Base-by-base conservation (phyloP, 768 basidiomycete genomes). In the Lentinula sp. region DNA sequence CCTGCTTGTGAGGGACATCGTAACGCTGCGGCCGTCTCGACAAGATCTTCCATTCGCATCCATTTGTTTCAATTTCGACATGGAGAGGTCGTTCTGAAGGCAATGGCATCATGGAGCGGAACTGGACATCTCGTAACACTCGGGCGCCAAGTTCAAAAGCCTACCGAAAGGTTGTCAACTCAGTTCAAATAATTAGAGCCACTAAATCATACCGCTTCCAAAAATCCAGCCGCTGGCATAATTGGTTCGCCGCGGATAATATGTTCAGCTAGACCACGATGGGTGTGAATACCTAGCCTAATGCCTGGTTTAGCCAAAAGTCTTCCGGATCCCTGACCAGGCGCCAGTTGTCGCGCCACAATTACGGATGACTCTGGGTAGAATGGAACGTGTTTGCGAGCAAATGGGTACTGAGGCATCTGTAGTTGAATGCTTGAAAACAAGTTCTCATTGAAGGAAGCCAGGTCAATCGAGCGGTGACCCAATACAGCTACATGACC, bases 211-310 rank as follows among this genome's bases (percentile, higher is more conserved):
- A 73, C 74, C 73, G 74, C 73, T 60, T 69, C 67, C 2, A 74
- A 50, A 50, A 62, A 79, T 23, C 78, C 78, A 8, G 77, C 70
- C 2, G 76, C 76, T 5, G 78, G 78, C 69, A 80, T 71, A 13
- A 80, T 76, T 0, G 76, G 70, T 15, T 77, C 73, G 4, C 70
- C 72, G 15, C 69, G 70, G 37, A 80, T 76, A 35, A 80, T 62
- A 59, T 80, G 78, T 16, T 77, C 70, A 0, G 75, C 73, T 8
- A 80, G 67, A 32, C 70, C 71, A 2, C 77, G 72, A 55, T 74
- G 72, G 0, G 74, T 75, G 10, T 51, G 55, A 42, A 40, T 9
- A 37, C 60, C 64, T 8, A 67, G 6, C 16, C 37, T 42, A 7
- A 67, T 8, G 13, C 34, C 49, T 18, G 40, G 21, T 23, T 43